Evolutionary conservation across 1,284 basidiomycete species (phyloP).

Genomic region (Fomes fomentarius): DNA sequence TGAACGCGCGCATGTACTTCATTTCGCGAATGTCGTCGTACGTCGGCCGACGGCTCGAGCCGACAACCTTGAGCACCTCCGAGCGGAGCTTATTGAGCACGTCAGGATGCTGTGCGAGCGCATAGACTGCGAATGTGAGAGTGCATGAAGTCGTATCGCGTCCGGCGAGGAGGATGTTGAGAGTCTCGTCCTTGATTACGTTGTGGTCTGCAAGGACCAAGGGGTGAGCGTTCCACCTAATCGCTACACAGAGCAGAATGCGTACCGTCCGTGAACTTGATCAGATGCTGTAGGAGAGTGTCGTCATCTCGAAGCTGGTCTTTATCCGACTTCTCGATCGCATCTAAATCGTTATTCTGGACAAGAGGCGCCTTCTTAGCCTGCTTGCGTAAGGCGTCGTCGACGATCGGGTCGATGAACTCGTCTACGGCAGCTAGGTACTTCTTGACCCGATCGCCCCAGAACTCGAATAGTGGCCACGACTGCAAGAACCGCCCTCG

Average conservation of each 20-base stretch:
- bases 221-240: no score
- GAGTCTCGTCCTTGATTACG: constrained; percentile 38
- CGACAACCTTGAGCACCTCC: constrained; percentile 40
- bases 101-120: constrained; percentile 39
- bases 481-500: constrained; percentile 39
- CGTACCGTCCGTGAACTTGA: constrained; percentile 51
- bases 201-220: constrained; percentile 23
- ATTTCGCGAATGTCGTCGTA: constrained; percentile 42
- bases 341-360: not conserved
- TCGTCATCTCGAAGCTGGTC: constrained; percentile 40
- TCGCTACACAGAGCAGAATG: not conserved
- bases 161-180: constrained; percentile 42
- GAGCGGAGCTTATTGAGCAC: constrained; percentile 39
- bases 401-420: constrained; percentile 54
- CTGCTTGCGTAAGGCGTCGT: constrained; percentile 45
- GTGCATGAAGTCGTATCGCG: constrained; percentile 43
- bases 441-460: constrained; percentile 43
- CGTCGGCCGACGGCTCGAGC: constrained; percentile 34
- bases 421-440: constrained; percentile 52
- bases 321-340: constrained; percentile 29
- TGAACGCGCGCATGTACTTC: constrained; percentile 45
- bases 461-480: constrained; percentile 57
- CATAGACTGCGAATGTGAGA: constrained; percentile 42
- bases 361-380: constrained; percentile 5
- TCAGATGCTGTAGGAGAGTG: constrained; percentile 54